A percentile compares a stretch with the other conserved stretches of the same genome.
Evolutionary conservation across 2,329 filamentous ascomycete species (phyloP).

Genomic region (Fusarium coffeatum): DNA sequence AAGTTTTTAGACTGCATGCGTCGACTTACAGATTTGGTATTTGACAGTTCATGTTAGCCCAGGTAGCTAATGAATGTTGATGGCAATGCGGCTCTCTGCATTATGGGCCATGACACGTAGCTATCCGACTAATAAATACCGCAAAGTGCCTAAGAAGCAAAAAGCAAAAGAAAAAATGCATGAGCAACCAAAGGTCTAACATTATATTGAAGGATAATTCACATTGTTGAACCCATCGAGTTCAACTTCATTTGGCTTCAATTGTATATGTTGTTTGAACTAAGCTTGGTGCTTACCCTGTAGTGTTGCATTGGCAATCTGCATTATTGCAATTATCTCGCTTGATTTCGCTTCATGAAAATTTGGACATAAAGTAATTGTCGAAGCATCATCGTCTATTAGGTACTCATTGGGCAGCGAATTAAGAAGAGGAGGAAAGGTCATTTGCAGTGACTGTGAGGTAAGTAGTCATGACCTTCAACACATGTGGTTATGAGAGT

Average conservation of each 20-base stretch:
- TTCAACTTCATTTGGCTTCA: no score
- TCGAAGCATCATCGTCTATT: neutral
- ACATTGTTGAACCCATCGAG: neutral
- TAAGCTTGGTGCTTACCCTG: neutral
- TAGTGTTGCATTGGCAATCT: neutral
- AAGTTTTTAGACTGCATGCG: neutral
- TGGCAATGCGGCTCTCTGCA: conserved; percentile 1
- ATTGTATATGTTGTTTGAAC: neutral
- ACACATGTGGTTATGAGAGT: neutral
- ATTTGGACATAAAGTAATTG: neutral
- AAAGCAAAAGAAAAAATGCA: neutral
- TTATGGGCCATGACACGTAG: conserved; percentile 6
- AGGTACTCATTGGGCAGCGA: neutral
- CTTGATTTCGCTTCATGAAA: neutral
- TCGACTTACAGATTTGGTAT: neutral
- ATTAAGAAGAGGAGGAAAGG: neutral
- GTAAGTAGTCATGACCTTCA: neutral
- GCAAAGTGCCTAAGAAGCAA: neutral
- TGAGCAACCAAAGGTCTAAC: neutral
- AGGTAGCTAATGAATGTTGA: neutral
- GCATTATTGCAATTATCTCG: no score
- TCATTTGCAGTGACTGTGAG: neutral
- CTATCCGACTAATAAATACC: neutral
- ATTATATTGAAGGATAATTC: neutral
- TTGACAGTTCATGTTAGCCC: neutral